Percentiles rank a stretch among this genome's conserved stretches.
These are phyloP conservation scores for Phaffia australis DNA, from an alignment of 768 basidiomycete genomes.

Conservation along the genomic window DNA sequence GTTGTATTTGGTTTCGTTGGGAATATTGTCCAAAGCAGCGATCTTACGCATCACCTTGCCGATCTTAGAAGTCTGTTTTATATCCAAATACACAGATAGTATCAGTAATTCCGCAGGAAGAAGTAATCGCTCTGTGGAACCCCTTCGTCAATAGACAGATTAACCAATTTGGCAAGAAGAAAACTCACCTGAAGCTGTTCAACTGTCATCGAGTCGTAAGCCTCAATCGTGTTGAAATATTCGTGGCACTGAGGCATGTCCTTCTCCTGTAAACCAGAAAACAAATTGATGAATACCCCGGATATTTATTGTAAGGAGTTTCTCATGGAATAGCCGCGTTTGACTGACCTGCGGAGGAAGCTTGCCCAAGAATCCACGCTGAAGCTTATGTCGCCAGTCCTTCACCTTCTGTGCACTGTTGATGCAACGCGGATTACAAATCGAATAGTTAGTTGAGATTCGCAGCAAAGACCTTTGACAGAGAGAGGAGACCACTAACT, in stretches of 20 bases:
- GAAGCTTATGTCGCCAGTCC: constrained; percentile 84
- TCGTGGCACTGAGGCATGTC: constrained; percentile 65
- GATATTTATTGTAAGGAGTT: not conserved
- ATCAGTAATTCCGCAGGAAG: not conserved
- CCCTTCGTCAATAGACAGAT: constrained; percentile 18
- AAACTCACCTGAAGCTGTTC: constrained; percentile 54
- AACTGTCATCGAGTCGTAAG: constrained; percentile 64
- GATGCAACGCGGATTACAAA: no score
- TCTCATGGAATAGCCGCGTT: not conserved
- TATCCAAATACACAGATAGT: not conserved
- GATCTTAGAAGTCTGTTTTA: constrained; percentile 60
- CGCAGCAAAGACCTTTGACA: no score
- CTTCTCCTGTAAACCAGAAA: constrained; percentile 39
- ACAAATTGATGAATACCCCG: not conserved
- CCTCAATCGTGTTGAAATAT: constrained; percentile 56
- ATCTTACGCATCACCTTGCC: constrained; percentile 85
- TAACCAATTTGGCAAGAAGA: constrained; percentile 6
- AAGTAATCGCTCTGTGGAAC: not conserved
- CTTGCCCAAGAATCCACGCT: constrained; percentile 68
- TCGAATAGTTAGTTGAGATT: no score
- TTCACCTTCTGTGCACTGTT: constrained; percentile 49
- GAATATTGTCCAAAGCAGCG: constrained; percentile 48
- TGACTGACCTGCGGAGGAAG: constrained; percentile 25
- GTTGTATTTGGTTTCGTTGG: constrained; percentile 55
- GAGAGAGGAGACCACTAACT: no score